Conservation (phyloP, 2,329 filamentous ascomycete genomes). For the Ilyonectria sp. region DNA sequence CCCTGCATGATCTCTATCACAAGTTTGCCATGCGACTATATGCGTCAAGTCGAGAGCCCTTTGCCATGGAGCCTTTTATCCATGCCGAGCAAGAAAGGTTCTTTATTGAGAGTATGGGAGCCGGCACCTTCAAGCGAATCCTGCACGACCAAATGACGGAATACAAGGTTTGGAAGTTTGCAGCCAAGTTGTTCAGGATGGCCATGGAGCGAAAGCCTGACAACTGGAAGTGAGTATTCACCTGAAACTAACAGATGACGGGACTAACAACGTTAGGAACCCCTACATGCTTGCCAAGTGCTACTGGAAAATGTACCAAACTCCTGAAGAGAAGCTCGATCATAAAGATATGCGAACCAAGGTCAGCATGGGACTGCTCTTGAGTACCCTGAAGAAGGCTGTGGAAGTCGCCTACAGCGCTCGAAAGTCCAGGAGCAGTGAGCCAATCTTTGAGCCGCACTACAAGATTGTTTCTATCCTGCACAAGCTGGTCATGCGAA, state of each 20-base stretch:
- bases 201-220: conserved; percentile 68
- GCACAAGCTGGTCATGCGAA: conserved; percentile 81
- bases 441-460: conserved; percentile 91
- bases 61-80: conserved; percentile 74
- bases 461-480: conserved; percentile 90
- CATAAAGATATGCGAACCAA: conserved; percentile 56
- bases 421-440: conserved; percentile 72
- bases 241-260: not conserved
- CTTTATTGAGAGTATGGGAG: conserved; percentile 66
- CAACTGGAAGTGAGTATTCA: conserved; percentile 68
- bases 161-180: conserved; percentile 75
- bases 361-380: conserved; percentile 56
- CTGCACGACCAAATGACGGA: conserved; percentile 71
- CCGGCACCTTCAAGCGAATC: conserved; percentile 66
- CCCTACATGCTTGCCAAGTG: conserved; percentile 75
- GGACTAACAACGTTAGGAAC: conserved; percentile 59
- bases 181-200: conserved; percentile 69
- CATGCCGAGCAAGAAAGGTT: conserved; percentile 71
- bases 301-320: conserved; percentile 75
- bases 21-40: conserved; percentile 75
- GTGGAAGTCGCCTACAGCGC: conserved; percentile 66
- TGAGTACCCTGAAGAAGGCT: conserved; percentile 66
- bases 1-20: conserved; percentile 71
- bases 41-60: conserved; percentile 73
- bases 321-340: conserved; percentile 60